Base-by-base conservation (phyloP, 2,329 filamentous ascomycete species). In the Thelonectria rubi region DNA sequence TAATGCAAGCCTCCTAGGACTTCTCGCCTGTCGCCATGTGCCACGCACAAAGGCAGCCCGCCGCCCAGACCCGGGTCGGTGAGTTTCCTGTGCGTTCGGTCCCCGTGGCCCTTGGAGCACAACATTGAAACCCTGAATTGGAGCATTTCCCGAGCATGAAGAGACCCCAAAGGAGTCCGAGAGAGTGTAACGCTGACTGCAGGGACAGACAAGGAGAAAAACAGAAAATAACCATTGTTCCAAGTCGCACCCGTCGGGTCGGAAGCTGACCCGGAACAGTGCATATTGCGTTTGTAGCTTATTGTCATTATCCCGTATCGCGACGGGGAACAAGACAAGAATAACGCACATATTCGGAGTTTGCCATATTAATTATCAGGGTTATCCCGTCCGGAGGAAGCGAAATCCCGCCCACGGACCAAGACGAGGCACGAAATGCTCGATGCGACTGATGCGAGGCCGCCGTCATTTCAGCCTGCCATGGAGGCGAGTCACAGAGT, bases 101-200 rank as follows among this genome's bases (percentile, higher is more conserved):
- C 45, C 18, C 21, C 26, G 5, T 30, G 26, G 26, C 26, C 26
- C 26, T 30, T 30, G 8, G 21, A 47, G 21, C 45, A 47, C 45
- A 21, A 30, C 43, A 45, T 55, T 42, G 21, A 42, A 48, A 50
- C 26, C 47, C 2, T 37, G 17, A 45, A 63, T 53, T 30, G 51
- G 20, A 18, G 47, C 21, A 14, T 46, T 17, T 39, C 24, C 39
- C 47, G 46, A 32, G 21, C 45, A 43, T 17, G 32, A 34, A 24
- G 26, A 30, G 26, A 53, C 30, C 34, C 11, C 53, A 43, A 59
- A 57, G 46, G 37, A 15, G 47, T 15, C 45, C 21, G 37, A 48
- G 12, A 9, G 15, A 51, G 67, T 67, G 67, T 39, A 45, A 68
- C 65, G 49, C 62, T 66, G 63, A 60, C 55, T 51, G 52, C 39